Base-by-base conservation (phyloP, 306 rosid species). In the Morella rubra region DNA sequence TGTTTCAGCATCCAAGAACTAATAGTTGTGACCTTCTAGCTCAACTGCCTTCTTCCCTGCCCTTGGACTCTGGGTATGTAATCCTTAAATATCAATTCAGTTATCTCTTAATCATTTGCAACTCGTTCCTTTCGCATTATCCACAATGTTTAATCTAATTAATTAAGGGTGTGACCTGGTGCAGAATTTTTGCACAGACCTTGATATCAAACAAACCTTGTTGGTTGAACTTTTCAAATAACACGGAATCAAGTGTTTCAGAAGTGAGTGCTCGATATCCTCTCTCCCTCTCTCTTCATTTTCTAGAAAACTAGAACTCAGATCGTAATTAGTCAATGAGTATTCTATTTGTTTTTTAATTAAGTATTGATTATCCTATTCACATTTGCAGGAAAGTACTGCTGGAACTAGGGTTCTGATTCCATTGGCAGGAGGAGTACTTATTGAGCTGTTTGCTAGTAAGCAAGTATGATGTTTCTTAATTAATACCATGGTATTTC, bases 371-470 rank as follows among this genome's bases (percentile, higher is more conserved):
- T 54, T 59, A 0, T 22, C 55, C 2, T 47, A 14, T 10, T 55
- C 73, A 60, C 42, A 9, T 69, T 60, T 84, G 79, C 83, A 92
- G 99, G 97, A 95, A 84, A n/a, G n/a, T n/a, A 70, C 84, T 81
- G 65, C 80, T 81, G 93, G 93, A 75, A 92, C 97, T 24, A 88
- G 79, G 77, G 97, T 88, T 79, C 81, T 95, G 83, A 78, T 95
- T 83, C 97, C 97, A 18, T 77, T 85, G 69, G 84, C 90, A 49
- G 93, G 94, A 49, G 93, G 94, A 76, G 97, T 91, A 66, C 79
- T 91, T 69, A 79, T 91, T 61, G 98, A 92, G 87, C 85, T 95
- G 64, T 91, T 92, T 76, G 91, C 89, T 59, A 81, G 86, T 7
- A 90, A 89, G 74, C 91, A 92, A 73, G 97, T 89, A 85, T 59